Conservation (phyloP, 2,329 filamentous ascomycete genomes). For the Amesomyces nigricolor region DNA sequence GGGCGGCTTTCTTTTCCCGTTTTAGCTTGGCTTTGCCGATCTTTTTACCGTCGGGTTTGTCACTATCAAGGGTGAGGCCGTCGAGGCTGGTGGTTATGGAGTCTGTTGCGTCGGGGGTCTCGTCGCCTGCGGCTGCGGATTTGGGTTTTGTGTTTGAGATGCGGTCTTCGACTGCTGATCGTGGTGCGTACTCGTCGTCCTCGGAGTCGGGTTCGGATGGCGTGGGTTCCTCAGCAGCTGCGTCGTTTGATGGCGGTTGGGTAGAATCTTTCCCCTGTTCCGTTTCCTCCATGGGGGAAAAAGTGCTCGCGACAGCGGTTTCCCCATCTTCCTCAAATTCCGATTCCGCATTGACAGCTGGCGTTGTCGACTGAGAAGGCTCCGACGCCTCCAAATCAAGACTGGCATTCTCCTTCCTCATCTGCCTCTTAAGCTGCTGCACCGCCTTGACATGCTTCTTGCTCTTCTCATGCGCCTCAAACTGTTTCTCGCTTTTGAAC, state of each 20-base stretch:
- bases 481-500: conserved; percentile 91
- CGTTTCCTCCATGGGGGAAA: neutral
- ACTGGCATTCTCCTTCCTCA: conserved; percentile 71
- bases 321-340: conserved; percentile 29
- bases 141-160: conserved; percentile 26
- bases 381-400: conserved; percentile 40
- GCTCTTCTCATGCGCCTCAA: conserved; percentile 86
- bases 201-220: conserved; percentile 11
- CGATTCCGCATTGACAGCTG: neutral
- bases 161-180: conserved; percentile 39
- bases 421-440: conserved; percentile 71
- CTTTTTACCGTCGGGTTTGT: conserved; percentile 34
- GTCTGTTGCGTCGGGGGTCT: conserved; percentile 1
- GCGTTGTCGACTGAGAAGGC: neutral
- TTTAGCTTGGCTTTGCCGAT: conserved; percentile 48
- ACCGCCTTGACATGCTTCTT: conserved; percentile 92
- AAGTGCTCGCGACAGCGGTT: neutral
- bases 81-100: conserved; percentile 13
- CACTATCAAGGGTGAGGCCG: conserved; percentile 17
- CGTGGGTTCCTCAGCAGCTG: neutral
- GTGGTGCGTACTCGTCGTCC: conserved; percentile 44
- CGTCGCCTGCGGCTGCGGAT: neutral
- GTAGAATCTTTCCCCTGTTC: neutral
- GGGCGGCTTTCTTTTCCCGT: conserved; percentile 44
- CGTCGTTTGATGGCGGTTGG: neutral